Evolutionary conservation across 139 green algal genomes (phyloP), one percentile per base, ranked within the genome.

Genomic region (Micractinium sp.): DNA sequence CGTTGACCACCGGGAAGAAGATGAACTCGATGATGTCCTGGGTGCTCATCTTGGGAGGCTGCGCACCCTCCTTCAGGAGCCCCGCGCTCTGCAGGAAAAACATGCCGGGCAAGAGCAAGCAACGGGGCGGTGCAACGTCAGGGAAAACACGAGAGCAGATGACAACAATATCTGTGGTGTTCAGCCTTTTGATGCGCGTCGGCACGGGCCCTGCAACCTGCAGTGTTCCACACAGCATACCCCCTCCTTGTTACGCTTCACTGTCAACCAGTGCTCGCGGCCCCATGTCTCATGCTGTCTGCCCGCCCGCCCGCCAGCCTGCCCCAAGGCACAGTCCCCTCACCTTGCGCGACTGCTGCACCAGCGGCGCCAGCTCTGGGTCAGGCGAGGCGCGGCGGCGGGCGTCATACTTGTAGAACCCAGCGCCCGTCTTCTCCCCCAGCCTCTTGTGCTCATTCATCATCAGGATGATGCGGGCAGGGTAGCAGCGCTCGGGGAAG

Each of bases 1-100:
- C 96, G 86, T 99, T 99, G 29, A 98, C 94, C 36, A 99, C 97
- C 3, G 98, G 98, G 95, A 99, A 99, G 93, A 99, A 98, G 88
- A 99, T 97, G 92, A 99, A 98, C 92, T 99, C 97, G 33, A 98
- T 94, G 86, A 99, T 98, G 39, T 99, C 97, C 47, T 97, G 90
- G 56, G 90, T 78, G 74, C 60, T 89, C 38, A 93, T 60, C 56
- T 88, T 77, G 66, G 88, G 71, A 12, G 88, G 69, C 22, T 80
- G 56, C 78, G 35, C 38, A n/a, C 61, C 87, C 75, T 67, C 82
- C 85, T 94, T 91, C 33, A 85, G 82, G 41, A 94, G 87, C 5
- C 87, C 89, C 1, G 91, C 71, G 31, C n/a, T 56, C 86, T 92
- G 63, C 87, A 39, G 19, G n/a, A n/a, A n/a, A n/a, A n/a, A n/a